Percentiles rank a stretch among this genome's conserved stretches.
Evolutionary conservation across 345 rosid genomes (phyloP).

Genomic region (Aegle marmelos): DNA sequence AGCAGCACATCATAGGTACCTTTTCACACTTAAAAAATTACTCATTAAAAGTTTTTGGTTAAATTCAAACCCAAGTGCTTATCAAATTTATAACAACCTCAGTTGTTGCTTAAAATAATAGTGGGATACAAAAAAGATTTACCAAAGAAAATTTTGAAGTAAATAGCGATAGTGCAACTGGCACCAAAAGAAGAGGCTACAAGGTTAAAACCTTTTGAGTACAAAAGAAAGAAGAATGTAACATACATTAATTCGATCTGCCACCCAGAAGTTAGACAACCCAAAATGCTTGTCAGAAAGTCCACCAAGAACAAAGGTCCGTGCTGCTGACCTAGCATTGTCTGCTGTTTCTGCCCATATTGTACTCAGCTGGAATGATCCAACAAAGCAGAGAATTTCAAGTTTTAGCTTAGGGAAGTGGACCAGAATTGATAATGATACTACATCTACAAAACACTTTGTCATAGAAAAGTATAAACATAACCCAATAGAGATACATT

Average conservation of each 20-base stretch:
- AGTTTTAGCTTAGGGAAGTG: slow-evolving; percentile 1
- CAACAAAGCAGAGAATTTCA: slow-evolving; percentile 11
- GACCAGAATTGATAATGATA: slow-evolving; percentile 1
- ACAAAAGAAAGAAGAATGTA: slow-evolving; percentile 2
- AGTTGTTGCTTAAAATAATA: neutral
- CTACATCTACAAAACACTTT: neutral
- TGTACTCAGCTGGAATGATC: slow-evolving; percentile 71
- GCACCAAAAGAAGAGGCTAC: neutral
- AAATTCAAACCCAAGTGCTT: no score
- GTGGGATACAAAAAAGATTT: neutral
- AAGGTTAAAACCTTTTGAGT: neutral
- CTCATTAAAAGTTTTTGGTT: no score
- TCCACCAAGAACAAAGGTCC: slow-evolving; percentile 82
- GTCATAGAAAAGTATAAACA: neutral
- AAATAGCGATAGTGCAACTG: neutral
- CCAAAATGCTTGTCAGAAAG: slow-evolving; percentile 86
- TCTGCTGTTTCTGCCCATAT: slow-evolving; percentile 98
- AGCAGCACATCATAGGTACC: no score
- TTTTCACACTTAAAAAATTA: no score
- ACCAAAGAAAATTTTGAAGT: neutral
- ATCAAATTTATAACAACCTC: no score
- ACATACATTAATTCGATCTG: slow-evolving; percentile 79
- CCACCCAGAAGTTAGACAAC: slow-evolving; percentile 68
- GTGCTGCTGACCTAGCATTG: slow-evolving; percentile 86
- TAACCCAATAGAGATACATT: neutral